Evolutionary conservation across 2,329 filamentous ascomycete species (phyloP).

Genomic region (Lasiodiplodia sp.): DNA sequence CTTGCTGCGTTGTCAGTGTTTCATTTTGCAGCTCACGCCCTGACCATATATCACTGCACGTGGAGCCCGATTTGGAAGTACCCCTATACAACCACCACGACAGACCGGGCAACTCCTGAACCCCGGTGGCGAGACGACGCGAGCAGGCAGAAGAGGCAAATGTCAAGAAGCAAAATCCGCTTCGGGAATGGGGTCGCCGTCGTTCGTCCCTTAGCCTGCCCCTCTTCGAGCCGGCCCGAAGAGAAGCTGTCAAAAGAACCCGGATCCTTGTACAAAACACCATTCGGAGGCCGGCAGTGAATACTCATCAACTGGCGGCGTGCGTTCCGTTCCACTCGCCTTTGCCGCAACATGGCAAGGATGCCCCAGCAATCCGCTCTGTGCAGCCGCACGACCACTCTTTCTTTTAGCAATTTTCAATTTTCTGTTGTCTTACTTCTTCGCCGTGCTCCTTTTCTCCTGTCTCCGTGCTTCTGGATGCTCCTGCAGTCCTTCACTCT

Average conservation of each 20-base stretch:
- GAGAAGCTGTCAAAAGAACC: constrained; percentile 11
- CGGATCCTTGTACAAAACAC: constrained; percentile 6
- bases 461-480: neutral
- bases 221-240: constrained; percentile 21
- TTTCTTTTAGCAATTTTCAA: neutral
- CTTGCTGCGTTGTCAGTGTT: constrained; percentile 25
- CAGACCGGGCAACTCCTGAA: neutral
- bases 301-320: neutral
- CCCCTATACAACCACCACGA: constrained; percentile 15
- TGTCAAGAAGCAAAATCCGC: neutral
- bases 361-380: neutral
- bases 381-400: neutral
- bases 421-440: neutral
- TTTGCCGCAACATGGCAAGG: neutral
- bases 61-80: neutral
- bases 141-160: neutral
- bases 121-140: neutral
- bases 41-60: constrained; percentile 19
- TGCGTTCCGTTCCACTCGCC: neutral
- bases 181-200: neutral
- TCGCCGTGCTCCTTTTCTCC: neutral
- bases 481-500: neutral
- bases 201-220: constrained; percentile 6
- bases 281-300: neutral
- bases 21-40: constrained; percentile 10